Evolutionary conservation across 352 stramenopile genomes (phyloP).

Genomic region (Phytophthora fragariae): DNA sequence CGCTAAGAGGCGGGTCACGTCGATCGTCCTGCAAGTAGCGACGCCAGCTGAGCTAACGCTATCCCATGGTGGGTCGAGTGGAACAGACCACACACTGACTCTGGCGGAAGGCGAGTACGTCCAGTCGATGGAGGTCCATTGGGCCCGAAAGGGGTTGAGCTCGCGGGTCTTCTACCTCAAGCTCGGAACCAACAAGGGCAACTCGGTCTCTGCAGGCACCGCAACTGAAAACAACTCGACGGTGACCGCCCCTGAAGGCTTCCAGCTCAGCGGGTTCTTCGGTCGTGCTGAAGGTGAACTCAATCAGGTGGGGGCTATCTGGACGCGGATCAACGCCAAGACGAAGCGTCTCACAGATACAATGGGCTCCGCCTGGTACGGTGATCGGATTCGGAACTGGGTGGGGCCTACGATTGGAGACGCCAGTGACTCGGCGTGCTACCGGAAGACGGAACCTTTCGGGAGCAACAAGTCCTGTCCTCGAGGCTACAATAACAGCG

Average conservation of each 20-base stretch:
- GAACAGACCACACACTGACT: constrained; percentile 28
- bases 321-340: constrained; percentile 31
- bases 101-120: constrained; percentile 36
- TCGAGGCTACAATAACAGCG: constrained; percentile 30
- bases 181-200: constrained; percentile 32
- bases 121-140: constrained; percentile 40
- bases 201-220: constrained; percentile 25
- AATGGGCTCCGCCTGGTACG: constrained; percentile 37
- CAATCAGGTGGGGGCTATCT: constrained; percentile 38
- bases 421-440: constrained; percentile 40
- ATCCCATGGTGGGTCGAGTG: constrained; percentile 34
- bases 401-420: constrained; percentile 34
- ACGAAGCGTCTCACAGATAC: constrained; percentile 30
- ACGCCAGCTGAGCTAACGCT: constrained; percentile 24
- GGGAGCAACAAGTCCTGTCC: constrained; percentile 29
- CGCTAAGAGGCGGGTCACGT: constrained; percentile 23
- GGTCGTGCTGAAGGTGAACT: constrained; percentile 29
- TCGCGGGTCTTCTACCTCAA: constrained; percentile 36
- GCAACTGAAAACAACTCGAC: constrained; percentile 22
- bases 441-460: constrained; percentile 32
- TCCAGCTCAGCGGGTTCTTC: constrained; percentile 43
- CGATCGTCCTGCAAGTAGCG: constrained; percentile 23
- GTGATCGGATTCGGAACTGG: constrained; percentile 44
- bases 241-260: constrained; percentile 31
- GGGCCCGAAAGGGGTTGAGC: constrained; percentile 17